phyloP scores from a whole-genome alignment of 73 alveolate species.

The Tetrahymena malaccensis region DNA sequence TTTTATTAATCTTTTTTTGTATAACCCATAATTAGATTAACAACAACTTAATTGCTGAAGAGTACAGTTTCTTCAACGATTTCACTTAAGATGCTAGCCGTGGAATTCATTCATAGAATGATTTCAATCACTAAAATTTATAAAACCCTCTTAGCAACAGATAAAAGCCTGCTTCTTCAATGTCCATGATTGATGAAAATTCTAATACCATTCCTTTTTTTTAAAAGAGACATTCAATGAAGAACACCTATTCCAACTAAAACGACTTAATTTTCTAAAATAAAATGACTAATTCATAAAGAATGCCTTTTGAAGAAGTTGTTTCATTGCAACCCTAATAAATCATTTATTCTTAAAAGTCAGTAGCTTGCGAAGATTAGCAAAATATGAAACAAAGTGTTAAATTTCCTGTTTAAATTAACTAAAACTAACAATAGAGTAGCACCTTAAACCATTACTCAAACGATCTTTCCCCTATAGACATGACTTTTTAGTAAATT shows the following conservation, averaged over 20 bases:
- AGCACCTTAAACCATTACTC: background rate
- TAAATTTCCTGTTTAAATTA: background rate
- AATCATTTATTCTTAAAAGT: background rate
- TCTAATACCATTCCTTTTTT: background rate
- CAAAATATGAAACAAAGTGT: background rate
- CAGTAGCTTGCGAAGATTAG: background rate
- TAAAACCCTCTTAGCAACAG: background rate
- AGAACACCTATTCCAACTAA: background rate
- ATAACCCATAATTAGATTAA: background rate
- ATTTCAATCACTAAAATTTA: background rate
- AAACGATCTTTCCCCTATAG: background rate
- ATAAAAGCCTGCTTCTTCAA: background rate
- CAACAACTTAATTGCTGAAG: background rate
- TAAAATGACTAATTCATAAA: background rate
- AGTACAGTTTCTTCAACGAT: background rate
- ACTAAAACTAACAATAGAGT: background rate
- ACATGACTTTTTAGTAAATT: background rate
- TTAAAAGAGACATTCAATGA: background rate
- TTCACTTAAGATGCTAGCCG: background rate
- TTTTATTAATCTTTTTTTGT: background rate
- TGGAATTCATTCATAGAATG: background rate
- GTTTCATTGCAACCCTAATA: background rate
- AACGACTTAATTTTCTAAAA: background rate
- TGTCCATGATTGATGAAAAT: background rate
- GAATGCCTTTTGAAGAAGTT: background rate